Percentiles rank a stretch among this genome's conserved stretches.
Evolutionary conservation across 2,329 filamentous ascomycete species (phyloP).

Genomic region (Colletotrichum higginsianum): DNA sequence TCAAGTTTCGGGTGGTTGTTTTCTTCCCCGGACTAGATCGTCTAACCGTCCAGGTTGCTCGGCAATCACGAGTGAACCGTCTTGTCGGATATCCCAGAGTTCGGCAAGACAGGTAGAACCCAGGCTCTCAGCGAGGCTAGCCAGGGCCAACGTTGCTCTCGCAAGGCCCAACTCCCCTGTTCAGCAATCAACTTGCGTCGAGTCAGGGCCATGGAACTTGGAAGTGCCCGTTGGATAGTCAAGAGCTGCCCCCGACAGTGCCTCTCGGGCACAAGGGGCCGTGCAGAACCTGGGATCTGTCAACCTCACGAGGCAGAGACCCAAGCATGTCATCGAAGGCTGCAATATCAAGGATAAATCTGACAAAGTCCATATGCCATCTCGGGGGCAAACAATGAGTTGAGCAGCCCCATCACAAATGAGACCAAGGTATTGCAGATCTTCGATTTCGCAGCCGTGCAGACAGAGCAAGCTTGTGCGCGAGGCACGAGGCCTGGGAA

Average conservation of each 20-base stretch:
- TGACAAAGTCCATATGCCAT: neutral
- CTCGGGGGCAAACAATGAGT: neutral
- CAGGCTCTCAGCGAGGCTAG: constrained; percentile 8
- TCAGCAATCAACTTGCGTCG: constrained; percentile 18
- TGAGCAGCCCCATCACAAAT: neutral
- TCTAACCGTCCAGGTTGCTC: constrained; percentile 32
- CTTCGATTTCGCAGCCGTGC: neutral
- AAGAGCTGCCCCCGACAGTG: constrained; percentile 8
- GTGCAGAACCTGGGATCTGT: constrained; percentile 16
- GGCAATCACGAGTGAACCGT: constrained; percentile 30
- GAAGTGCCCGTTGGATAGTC: constrained; percentile 24
- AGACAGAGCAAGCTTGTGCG: neutral
- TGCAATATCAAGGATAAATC: neutral
- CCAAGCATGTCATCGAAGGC: neutral
- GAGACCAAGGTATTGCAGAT: neutral
- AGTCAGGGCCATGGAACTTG: constrained; percentile 37
- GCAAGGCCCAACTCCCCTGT: constrained; percentile 14
- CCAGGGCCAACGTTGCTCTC: constrained; percentile 23
- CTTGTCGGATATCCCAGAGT: constrained; percentile 29
- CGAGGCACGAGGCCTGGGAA: neutral
- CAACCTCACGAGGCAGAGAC: neutral
- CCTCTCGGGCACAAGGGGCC: constrained; percentile 18
- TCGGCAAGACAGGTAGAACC: constrained; percentile 26
- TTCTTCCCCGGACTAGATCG: constrained; percentile 25
- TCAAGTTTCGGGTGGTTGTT: constrained; percentile 28